Evolutionary conservation across 768 basidiomycete genomes (phyloP), one percentile per base, ranked within the genome.

Genomic region (Lentinula aciculospora): DNA sequence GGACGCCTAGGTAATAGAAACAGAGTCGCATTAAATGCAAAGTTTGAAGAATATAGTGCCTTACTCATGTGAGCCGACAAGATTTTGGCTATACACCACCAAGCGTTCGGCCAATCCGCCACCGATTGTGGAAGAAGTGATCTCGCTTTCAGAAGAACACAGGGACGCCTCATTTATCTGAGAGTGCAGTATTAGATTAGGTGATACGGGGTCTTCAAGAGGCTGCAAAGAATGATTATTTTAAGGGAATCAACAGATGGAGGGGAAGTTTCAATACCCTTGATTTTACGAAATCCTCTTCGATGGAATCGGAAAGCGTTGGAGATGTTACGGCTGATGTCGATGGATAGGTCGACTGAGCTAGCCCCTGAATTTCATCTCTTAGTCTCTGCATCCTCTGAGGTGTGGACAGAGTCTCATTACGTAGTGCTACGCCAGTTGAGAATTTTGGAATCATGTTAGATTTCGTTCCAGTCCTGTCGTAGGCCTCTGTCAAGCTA

Each of bases 81-180:
- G 57, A 56, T 72, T 73, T 67, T 82, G 73, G 57, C 78, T 75
- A 60, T 79, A 81, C 60, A 74, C 74, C 63, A 84, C 67, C 61
- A 84, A 73, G 63, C 76, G 72, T 60, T 71, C 74, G 56, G 81
- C 78, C 61, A 79, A 70, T 45, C 75, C 76, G 36, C 67, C 69
- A 55, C 62, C 67, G 7, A 1, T n/a, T 31, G 54, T 19, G 53
- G 65, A 63, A 56, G 64, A 64, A 40, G 65, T 63, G 59, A 63
- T 69, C 50, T 23, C 44, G 3, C 9, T 21, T 3, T 45, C 40
- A 10, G 19, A 5, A 34, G 39, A 15, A 21, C 15, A 5, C 3
- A 4, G 25, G 8, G 17, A 31, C 5, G 17, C 9, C 17, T 53
- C 25, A 10, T 12, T n/a, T n/a, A n/a, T n/a, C n/a, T n/a, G n/a